Base-by-base conservation (phyloP, 208 protist species). In the Trypanosoma congolense region DNA sequence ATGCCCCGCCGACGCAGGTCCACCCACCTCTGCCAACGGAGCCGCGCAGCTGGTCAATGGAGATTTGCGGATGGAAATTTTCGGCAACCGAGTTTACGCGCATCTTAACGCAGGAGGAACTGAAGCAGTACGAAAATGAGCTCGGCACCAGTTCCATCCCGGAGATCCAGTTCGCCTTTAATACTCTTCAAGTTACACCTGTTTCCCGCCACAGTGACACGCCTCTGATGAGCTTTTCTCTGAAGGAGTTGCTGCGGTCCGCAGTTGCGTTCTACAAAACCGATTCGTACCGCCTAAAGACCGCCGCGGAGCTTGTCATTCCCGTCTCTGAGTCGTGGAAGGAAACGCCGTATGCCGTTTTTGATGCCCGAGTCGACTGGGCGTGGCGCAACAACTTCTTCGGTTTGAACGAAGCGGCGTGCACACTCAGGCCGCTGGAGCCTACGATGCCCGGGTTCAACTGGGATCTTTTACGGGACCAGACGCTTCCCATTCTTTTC, bases 331-430 rank as follows among this genome's bases (percentile, higher is more conserved):
- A 73, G 41, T 63, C 61, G 31, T 90, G 83, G 87, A 70, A 46
- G 45, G 53, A 52, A 0, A 62, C 72, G n/a, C 48, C 64, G 30
- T 87, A 80, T 52, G 65, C 52, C 14, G 56, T 60, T 38, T 75
- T 80, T 69, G 87, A 94, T 47, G 57, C 83, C 1, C 74, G 71
- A 29, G 71, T 94, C 9, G 87, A 94, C 66, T 94, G 87, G 87
- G 83, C 75, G 28, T 94, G 83, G 81, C 74, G 87, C 25, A 86
- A 88, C 44, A 52, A 86, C 48, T 91, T 72, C 61, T 86, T 69
- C 58, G 87, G 83, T 2, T 53, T 83, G n/a, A 26, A 64, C 41
- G 22, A 57, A 14, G 5, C 21, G 14, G 25, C 21, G 10, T 68
- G 61, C 24, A 35, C 12, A 25, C 30, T 68, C 38, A 28, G 42